phyloP scores from a whole-genome alignment of 164 flowering plant species.

The Liquidambar formosana region DNA sequence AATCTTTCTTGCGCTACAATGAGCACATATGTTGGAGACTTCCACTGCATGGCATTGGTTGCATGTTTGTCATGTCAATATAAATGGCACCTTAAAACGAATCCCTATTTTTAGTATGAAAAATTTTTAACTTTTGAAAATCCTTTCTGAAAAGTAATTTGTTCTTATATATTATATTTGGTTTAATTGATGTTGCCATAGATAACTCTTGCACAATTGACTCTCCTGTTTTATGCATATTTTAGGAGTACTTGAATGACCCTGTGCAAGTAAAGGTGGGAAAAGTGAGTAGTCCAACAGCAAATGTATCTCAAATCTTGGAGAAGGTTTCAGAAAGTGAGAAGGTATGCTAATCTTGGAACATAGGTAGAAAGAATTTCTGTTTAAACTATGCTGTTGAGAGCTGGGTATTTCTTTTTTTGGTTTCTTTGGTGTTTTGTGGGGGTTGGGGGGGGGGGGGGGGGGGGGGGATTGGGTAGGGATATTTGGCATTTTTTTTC shows the following conservation, averaged over 20 bases:
- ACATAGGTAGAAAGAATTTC: neutral
- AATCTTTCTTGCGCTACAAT: neutral
- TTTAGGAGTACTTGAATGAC: conserved; percentile 51
- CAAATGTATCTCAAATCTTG: conserved; percentile 55
- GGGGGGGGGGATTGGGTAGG: too few relatives aligned
- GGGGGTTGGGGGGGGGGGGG: too few relatives aligned
- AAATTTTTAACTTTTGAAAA: too few relatives aligned
- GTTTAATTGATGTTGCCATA: too few relatives aligned
- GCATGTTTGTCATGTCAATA: neutral
- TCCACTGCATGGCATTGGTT: neutral
- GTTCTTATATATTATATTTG: too few relatives aligned
- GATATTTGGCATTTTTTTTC: too few relatives aligned
- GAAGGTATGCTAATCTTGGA: conserved; percentile 38
- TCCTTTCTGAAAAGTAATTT: too few relatives aligned
- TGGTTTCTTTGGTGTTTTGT: neutral
- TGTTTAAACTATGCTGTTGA: neutral
- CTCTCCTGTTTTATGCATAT: neutral
- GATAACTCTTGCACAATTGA: too few relatives aligned
- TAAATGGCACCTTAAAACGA: too few relatives aligned
- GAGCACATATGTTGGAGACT: neutral
- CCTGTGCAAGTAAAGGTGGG: conserved; percentile 74
- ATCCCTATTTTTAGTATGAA: too few relatives aligned
- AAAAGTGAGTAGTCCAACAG: conserved; percentile 66
- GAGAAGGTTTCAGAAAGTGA: conserved; percentile 57
- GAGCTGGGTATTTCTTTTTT: neutral